phyloP scores from a whole-genome alignment of 148 eudicot species.

The Hydrangea macrophylla region DNA sequence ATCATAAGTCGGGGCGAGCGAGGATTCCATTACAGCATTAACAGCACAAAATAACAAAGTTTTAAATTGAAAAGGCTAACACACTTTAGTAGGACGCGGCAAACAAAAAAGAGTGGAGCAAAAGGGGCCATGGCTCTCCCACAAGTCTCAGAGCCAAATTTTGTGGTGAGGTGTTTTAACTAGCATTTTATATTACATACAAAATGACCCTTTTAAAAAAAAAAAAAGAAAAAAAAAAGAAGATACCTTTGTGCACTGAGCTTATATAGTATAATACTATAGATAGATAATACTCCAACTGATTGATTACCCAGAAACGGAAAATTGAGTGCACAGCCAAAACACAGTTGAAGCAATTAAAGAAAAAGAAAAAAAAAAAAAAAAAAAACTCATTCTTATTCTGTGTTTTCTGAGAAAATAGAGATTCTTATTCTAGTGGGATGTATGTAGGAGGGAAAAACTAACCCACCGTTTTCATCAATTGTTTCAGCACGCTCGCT shows the following conservation, averaged over 20 bases:
- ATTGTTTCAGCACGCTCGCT: conserved; percentile 26
- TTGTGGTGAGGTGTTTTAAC: not conserved
- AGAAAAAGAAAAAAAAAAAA: not conserved
- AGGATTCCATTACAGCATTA: conserved; percentile 2
- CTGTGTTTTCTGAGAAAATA: not conserved
- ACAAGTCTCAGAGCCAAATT: conserved; percentile 1
- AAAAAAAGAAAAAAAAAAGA: too few species aligned
- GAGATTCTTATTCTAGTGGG: conserved; percentile 2
- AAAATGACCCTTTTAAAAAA: not conserved
- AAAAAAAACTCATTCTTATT: too few species aligned
- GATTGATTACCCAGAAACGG: not conserved
- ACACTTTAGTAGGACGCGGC: conserved; percentile 13
- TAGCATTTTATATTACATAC: not conserved
- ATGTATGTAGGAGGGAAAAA: not conserved
- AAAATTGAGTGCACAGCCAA: not conserved
- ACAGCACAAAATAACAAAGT: not conserved
- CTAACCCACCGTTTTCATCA: not conserved
- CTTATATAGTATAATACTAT: too few species aligned
- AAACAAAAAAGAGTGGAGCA: not conserved
- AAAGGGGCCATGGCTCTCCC: conserved; percentile 14
- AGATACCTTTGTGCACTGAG: too few species aligned
- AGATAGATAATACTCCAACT: too few species aligned
- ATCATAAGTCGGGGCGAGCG: not conserved
- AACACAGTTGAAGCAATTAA: not conserved
- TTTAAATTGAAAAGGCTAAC: not conserved